phyloP scores from a whole-genome alignment of 805 yeast species.

The Sporopachydermia quercuum region DNA sequence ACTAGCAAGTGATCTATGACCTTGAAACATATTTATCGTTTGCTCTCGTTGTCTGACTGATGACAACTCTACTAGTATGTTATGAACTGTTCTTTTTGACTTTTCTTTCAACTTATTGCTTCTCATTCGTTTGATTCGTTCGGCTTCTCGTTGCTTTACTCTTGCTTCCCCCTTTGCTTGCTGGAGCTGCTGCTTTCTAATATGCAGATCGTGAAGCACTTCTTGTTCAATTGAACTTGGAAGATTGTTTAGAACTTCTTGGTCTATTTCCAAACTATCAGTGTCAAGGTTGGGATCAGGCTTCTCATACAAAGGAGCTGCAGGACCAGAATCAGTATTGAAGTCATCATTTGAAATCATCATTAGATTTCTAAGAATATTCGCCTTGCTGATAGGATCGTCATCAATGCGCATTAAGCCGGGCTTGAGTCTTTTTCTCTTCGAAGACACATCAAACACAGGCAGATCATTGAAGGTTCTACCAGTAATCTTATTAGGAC shows the following conservation, averaged over 20 bases:
- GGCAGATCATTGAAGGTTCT: too few relatives aligned
- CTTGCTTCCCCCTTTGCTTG: background rate
- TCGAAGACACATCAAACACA: too few relatives aligned
- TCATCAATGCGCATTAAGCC: too few relatives aligned
- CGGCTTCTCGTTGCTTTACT: background rate
- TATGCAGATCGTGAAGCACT: background rate
- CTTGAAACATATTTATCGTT: too few relatives aligned
- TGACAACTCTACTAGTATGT: background rate
- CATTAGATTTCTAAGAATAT: too few relatives aligned
- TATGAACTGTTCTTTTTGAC: background rate
- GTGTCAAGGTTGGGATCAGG: background rate
- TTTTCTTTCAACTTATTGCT: background rate
- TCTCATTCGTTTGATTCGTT: background rate
- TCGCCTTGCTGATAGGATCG: background rate
- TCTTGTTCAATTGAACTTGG: background rate
- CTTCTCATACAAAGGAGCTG: background rate
- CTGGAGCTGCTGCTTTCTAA: background rate
- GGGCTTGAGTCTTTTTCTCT: too few relatives aligned
- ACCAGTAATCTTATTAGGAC: too few relatives aligned
- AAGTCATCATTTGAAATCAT: too few relatives aligned
- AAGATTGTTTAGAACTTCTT: background rate
- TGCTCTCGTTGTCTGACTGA: background rate
- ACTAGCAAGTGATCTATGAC: background rate
- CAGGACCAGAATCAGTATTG: too few relatives aligned
- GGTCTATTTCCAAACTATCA: background rate